These are phyloP conservation scores for Nakataea oryzae DNA, from an alignment of 2,329 filamentous ascomycete genomes.

Conservation along the genomic window DNA sequence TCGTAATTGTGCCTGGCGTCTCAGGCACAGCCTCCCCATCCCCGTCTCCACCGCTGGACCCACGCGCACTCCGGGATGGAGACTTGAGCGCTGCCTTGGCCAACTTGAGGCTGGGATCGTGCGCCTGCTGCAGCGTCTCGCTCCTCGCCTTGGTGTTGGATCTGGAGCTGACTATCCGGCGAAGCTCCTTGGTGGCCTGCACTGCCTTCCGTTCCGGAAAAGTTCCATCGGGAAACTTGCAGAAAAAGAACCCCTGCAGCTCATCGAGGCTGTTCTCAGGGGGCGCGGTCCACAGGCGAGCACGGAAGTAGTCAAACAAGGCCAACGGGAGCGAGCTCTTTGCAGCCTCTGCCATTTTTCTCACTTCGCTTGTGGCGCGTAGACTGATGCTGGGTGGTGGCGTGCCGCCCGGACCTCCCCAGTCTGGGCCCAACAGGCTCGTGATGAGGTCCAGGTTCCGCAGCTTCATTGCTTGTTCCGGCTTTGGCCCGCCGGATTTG, in stretches of 20 bases:
- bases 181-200: background rate
- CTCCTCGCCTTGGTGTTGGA: constrained; percentile 5
- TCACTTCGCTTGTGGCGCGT: background rate
- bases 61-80: constrained; percentile 13
- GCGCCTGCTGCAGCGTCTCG: constrained; percentile 6
- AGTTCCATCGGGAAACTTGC: background rate
- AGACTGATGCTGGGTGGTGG: background rate
- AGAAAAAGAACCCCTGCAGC: background rate
- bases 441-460: background rate
- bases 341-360: background rate
- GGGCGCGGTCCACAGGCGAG: background rate
- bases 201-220: background rate
- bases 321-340: background rate
- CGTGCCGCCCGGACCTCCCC: background rate
- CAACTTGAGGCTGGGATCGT: constrained; percentile 17
- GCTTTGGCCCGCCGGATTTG: background rate
- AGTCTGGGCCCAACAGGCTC: background rate
- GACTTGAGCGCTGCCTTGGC: constrained; percentile 20
- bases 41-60: constrained; percentile 6
- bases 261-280: background rate
- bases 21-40: constrained; percentile 1
- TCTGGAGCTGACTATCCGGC: background rate
- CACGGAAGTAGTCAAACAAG: background rate
- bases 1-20: constrained; percentile 6
- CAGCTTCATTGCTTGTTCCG: background rate